Evolutionary conservation across 768 basidiomycete genomes (phyloP).

Genomic region (Coprinopsis marcescibilis): DNA sequence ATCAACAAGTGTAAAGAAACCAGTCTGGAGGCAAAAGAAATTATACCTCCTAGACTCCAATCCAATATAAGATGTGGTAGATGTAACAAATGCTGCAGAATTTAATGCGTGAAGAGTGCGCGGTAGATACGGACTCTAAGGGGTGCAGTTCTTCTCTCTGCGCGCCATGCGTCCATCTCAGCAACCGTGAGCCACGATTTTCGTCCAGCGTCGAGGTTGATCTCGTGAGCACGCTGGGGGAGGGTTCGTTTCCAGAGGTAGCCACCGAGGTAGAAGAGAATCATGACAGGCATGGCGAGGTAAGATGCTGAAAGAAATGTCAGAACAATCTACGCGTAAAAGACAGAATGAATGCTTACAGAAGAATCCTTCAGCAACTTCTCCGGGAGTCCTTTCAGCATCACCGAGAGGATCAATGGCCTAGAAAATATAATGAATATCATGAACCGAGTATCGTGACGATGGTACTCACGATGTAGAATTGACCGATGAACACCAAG

Average conservation of each 20-base stretch:
- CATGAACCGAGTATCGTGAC: not conserved
- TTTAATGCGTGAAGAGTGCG: conserved; percentile 35
- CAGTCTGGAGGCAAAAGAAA: too few relatives aligned
- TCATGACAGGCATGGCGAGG: conserved; percentile 36
- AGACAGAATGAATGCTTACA: conserved; percentile 18
- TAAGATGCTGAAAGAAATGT: conserved; percentile 23
- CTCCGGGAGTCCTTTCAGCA: conserved; percentile 17
- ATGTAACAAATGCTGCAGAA: conserved; percentile 1
- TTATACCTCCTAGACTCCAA: too few relatives aligned
- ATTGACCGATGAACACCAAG: conserved; percentile 39
- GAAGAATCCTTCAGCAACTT: conserved; percentile 34
- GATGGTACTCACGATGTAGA: conserved; percentile 31
- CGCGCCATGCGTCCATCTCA: conserved; percentile 38
- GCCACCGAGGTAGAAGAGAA: conserved; percentile 33
- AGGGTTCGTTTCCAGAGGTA: conserved; percentile 36
- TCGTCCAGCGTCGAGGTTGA: conserved; percentile 40
- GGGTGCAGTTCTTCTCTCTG: conserved; percentile 32
- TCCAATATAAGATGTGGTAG: not conserved
- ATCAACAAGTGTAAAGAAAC: too few relatives aligned
- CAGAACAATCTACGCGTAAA: not conserved
- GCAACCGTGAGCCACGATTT: conserved; percentile 43
- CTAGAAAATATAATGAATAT: conserved; percentile 14
- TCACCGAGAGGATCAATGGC: conserved; percentile 38
- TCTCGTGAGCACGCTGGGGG: conserved; percentile 31
- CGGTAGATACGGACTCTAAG: conserved; percentile 32